A percentile compares a stretch with the other conserved stretches of the same genome.
These are phyloP conservation scores for Chlamydomonas reinhardtii DNA, from an alignment of 163 green algal species.

Conservation along the genomic window DNA sequence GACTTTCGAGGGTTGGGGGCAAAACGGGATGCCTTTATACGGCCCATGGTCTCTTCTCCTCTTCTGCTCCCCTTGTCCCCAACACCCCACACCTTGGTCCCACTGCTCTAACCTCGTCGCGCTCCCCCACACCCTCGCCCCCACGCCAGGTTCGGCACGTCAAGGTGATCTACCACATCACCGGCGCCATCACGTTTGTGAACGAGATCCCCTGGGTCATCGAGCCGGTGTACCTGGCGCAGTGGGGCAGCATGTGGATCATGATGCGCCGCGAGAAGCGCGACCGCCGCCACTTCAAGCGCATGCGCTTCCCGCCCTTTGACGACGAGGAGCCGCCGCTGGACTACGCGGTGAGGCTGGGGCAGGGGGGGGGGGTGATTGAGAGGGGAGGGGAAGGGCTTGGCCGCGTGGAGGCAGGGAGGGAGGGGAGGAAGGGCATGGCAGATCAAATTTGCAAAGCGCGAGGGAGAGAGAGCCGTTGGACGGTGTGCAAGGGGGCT, in stretches of 20 bases:
- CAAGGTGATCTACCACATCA: conserved; percentile 99
- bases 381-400: background rate
- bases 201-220: conserved; percentile 98
- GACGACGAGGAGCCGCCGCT: conserved; percentile 97
- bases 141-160: conserved; percentile 91
- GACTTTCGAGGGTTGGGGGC: too few species aligned
- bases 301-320: conserved; percentile 99
- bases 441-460: too few species aligned
- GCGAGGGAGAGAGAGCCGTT: too few species aligned
- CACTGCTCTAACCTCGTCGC: too few species aligned
- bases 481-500: too few species aligned
- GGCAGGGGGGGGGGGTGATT: conserved; percentile 23
- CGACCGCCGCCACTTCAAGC: conserved; percentile 99
- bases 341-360: conserved; percentile 98
- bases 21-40: too few species aligned
- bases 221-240: conserved; percentile 97
- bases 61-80: too few species aligned
- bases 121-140: background rate
- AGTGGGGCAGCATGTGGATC: conserved; percentile 99
- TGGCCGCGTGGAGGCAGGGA: background rate
- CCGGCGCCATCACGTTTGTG: conserved; percentile 99
- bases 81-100: too few species aligned
- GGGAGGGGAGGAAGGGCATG: too few species aligned
- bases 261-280: conserved; percentile 99
- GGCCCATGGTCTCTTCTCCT: too few species aligned